Conservation (phyloP, 2,329 filamentous ascomycete genomes). For the Pseudogymnoascus sp. region DNA sequence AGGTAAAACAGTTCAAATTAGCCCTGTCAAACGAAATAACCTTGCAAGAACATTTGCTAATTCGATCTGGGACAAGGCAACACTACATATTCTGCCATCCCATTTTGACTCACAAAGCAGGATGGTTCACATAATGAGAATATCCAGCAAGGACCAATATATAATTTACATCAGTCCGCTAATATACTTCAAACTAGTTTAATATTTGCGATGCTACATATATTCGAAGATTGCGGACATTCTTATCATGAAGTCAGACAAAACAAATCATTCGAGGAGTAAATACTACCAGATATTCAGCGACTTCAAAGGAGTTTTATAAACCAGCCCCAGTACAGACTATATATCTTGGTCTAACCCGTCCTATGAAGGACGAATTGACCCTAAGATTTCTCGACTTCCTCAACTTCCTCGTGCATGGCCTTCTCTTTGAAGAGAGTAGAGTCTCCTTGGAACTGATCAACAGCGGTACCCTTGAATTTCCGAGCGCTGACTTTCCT, state of each 20-base stretch:
- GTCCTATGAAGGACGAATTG: not conserved
- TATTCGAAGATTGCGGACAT: not conserved
- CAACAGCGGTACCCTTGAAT: constrained; percentile 50
- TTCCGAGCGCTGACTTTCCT: constrained; percentile 39
- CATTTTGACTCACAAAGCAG: not conserved
- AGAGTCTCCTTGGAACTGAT: constrained; percentile 40
- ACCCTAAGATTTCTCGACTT: constrained; percentile 29
- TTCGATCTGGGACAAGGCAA: not conserved
- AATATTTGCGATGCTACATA: not conserved
- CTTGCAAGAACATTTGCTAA: not conserved
- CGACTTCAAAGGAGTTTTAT: not conserved
- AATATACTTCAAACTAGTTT: not conserved
- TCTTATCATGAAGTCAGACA: not conserved
- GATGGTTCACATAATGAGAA: not conserved
- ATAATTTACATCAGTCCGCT: not conserved
- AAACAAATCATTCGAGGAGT: not conserved
- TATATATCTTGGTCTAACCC: not conserved
- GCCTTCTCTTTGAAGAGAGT: constrained; percentile 26
- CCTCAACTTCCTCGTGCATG: constrained; percentile 21
- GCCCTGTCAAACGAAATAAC: not conserved
- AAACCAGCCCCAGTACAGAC: not conserved
- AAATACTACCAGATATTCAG: not conserved
- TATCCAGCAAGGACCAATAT: not conserved
- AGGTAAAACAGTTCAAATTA: not conserved
- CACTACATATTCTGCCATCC: not conserved